Evolutionary conservation across 345 rosid species (phyloP).

Genomic region (Eutrema japonicum): DNA sequence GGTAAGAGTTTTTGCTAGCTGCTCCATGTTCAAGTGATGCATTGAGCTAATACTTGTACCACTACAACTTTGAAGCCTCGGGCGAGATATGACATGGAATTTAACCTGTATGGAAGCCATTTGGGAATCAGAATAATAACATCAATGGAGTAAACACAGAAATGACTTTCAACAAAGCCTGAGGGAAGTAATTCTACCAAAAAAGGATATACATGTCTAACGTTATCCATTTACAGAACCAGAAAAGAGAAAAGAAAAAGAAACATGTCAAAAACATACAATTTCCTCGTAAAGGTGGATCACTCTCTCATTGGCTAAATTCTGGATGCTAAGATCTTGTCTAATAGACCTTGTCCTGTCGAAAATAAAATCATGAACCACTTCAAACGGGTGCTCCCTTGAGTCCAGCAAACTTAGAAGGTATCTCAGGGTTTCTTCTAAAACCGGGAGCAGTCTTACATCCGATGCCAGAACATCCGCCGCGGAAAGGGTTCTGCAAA

Average conservation of each 20-base stretch:
- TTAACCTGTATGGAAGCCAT: conserved; percentile 59
- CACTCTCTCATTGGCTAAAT: conserved; percentile 60
- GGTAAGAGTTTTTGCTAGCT: conserved; percentile 71
- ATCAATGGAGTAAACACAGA: conserved; percentile 20
- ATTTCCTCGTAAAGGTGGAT: conserved; percentile 79
- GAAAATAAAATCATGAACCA: conserved; percentile 87
- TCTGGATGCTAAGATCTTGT: conserved; percentile 94
- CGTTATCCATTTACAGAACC: background rate
- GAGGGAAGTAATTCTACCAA: conserved; percentile 7
- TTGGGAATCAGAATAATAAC: conserved; percentile 17
- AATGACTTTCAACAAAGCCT: background rate
- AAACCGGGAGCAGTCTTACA: conserved; percentile 73
- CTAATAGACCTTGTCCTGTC: conserved; percentile 94
- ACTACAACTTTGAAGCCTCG: conserved; percentile 60
- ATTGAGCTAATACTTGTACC: conserved; percentile 54
- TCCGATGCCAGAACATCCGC: conserved; percentile 59
- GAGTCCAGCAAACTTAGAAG: conserved; percentile 69
- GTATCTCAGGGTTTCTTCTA: conserved; percentile 74
- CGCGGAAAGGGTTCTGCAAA: conserved; percentile 87
- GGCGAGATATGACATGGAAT: conserved; percentile 79
- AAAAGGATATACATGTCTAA: conserved; percentile 6
- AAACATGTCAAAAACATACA: conserved; percentile 54
- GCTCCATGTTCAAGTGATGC: conserved; percentile 90
- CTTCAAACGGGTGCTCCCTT: conserved; percentile 68
- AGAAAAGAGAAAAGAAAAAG: background rate